phyloP scores from a whole-genome alignment of 306 rosid species.

The Vigna angularis region DNA sequence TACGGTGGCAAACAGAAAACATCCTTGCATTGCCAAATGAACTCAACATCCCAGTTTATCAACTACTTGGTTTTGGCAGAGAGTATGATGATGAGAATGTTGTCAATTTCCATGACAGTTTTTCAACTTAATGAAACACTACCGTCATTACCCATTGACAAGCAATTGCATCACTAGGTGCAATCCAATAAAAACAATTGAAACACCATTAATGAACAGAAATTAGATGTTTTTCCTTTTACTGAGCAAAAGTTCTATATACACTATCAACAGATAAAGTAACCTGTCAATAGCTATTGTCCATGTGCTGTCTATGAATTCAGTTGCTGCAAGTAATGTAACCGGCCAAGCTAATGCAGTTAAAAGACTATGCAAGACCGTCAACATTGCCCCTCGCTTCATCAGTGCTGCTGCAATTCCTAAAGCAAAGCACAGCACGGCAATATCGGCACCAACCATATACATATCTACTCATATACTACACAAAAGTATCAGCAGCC shows the following conservation, averaged over 20 bases:
- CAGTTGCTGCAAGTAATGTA: constrained; percentile 56
- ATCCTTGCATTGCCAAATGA: too few relatives aligned
- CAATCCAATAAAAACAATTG: constrained; percentile 26
- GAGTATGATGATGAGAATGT: background rate
- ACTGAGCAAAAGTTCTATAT: constrained; percentile 7
- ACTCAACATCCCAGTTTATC: constrained; percentile 28
- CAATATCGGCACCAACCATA: constrained; percentile 40
- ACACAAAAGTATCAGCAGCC: constrained; percentile 30
- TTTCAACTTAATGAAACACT: constrained; percentile 5
- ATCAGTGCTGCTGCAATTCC: constrained; percentile 59
- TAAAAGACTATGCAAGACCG: constrained; percentile 60
- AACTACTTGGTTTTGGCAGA: constrained; percentile 25
- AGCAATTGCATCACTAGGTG: background rate
- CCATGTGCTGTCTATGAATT: constrained; percentile 68
- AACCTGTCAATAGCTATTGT: constrained; percentile 71
- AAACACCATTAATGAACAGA: constrained; percentile 14
- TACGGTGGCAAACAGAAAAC: background rate
- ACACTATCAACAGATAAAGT: constrained; percentile 17
- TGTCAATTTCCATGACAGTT: constrained; percentile 22
- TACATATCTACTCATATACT: constrained; percentile 5
- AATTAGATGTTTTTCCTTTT: constrained; percentile 15
- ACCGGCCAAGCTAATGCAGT: constrained; percentile 73
- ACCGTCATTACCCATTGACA: constrained; percentile 8
- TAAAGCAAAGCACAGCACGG: constrained; percentile 39
- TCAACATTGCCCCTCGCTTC: constrained; percentile 75